phyloP scores from a whole-genome alignment of 129 eudicot genomes.

The sunflower (Helianthus annuus) region DNA sequence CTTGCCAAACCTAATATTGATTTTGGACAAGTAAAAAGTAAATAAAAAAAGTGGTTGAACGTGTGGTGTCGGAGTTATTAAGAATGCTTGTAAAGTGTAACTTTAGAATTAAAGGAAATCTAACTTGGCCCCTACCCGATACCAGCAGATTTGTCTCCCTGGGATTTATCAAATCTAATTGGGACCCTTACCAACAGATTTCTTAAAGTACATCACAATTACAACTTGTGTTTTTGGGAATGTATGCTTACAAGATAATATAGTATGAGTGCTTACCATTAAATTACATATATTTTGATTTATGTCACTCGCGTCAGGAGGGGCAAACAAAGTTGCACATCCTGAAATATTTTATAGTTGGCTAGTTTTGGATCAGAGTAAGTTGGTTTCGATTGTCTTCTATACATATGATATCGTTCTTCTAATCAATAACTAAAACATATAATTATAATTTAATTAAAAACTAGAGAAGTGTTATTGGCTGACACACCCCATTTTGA shows the following conservation, averaged over 20 bases:
- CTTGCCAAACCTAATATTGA: not conserved
- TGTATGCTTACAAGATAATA: not conserved
- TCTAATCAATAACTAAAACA: too few relatives aligned
- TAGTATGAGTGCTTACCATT: too few relatives aligned
- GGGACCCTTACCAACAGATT: not conserved
- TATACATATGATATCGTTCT: too few relatives aligned
- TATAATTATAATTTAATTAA: too few relatives aligned
- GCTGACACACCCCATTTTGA: too few relatives aligned
- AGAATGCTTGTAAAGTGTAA: not conserved
- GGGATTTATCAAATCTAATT: not conserved
- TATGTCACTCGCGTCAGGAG: too few relatives aligned
- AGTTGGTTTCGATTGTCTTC: too few relatives aligned
- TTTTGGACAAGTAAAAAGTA: not conserved
- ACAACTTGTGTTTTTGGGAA: not conserved
- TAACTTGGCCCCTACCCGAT: not conserved
- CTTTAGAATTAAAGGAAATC: not conserved
- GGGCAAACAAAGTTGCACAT: too few relatives aligned
- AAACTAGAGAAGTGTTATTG: too few relatives aligned
- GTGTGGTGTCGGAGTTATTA: not conserved
- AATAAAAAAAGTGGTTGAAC: conserved; percentile 1
- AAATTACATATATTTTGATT: too few relatives aligned
- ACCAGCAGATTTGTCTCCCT: not conserved
- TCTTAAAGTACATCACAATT: not conserved
- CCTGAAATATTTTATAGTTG: too few relatives aligned
- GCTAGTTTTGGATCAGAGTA: too few relatives aligned